Evolutionary conservation across 1,284 basidiomycete genomes (phyloP).

Genomic region (Cystobasidium slooffiae): DNA sequence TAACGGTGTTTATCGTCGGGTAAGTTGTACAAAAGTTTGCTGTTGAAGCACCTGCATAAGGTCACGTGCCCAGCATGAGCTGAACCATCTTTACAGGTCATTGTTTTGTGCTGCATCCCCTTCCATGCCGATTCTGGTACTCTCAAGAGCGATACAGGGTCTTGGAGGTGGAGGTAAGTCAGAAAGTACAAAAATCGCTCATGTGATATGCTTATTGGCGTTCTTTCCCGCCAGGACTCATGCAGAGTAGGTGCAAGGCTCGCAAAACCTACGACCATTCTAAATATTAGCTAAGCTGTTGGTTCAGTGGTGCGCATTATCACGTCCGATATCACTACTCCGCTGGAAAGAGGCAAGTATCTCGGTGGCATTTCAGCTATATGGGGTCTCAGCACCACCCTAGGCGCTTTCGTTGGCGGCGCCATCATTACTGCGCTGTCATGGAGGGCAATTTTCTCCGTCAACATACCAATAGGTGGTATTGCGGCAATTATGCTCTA

Average conservation of each 20-base stretch:
- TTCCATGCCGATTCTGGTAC: conserved; percentile 9
- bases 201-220: neutral
- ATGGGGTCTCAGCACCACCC: conserved; percentile 20
- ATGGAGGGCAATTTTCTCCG: conserved; percentile 25
- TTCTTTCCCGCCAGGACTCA: neutral
- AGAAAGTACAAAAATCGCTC: neutral
- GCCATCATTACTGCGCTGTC: conserved; percentile 1
- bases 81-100: neutral
- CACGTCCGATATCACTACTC: conserved; percentile 38
- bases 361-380: conserved; percentile 33
- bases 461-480: conserved; percentile 26
- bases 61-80: neutral
- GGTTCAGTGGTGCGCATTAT: conserved; percentile 28
- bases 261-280: no score
- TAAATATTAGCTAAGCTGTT: no score
- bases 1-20: conserved; percentile 2
- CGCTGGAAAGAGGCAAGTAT: conserved; percentile 34
- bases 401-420: conserved; percentile 30
- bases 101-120: conserved; percentile 6
- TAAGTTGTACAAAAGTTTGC: neutral
- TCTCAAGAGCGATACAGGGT: conserved; percentile 25
- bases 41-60: neutral
- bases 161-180: conserved; percentile 22
- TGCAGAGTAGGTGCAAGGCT: conserved; percentile 9
- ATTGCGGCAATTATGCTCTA: neutral